Percentiles rank a stretch among this genome's conserved stretches.
phyloP scores from a whole-genome alignment of 2,329 filamentous ascomycete species.

The Pseudogymnoascus sp. region DNA sequence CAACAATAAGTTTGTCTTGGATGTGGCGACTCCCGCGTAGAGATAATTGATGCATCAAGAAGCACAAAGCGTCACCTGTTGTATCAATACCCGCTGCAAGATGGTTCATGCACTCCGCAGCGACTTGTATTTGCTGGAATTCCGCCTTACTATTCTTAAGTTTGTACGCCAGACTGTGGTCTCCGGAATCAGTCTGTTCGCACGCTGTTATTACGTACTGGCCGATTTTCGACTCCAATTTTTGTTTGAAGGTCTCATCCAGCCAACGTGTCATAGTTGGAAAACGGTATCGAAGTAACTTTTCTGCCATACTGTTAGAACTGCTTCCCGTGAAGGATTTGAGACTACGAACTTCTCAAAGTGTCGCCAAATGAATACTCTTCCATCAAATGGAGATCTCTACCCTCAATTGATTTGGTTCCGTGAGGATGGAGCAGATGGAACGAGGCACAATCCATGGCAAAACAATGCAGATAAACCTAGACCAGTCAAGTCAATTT shows the following conservation, averaged over 20 bases:
- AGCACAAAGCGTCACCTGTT: constrained; percentile 62
- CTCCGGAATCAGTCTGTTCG: constrained; percentile 39
- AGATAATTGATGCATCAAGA: constrained; percentile 66
- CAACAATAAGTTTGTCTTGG: constrained; percentile 48
- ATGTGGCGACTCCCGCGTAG: constrained; percentile 47
- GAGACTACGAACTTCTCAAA: constrained; percentile 49
- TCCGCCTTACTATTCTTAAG: constrained; percentile 47
- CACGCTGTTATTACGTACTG: constrained; percentile 49
- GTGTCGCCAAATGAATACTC: constrained; percentile 63
- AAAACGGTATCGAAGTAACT: constrained; percentile 4
- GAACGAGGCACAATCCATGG: constrained; percentile 62
- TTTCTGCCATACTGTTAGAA: neutral
- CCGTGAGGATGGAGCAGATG: constrained; percentile 64
- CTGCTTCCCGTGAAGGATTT: neutral
- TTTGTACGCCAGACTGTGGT: constrained; percentile 53
- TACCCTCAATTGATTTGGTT: constrained; percentile 50
- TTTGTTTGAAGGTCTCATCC: neutral
- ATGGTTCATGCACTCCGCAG: constrained; percentile 65
- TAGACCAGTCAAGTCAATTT: constrained; percentile 9
- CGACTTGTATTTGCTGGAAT: constrained; percentile 49
- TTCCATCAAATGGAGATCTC: constrained; percentile 61
- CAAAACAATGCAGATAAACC: constrained; percentile 53
- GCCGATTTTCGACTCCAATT: neutral
- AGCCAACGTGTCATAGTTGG: constrained; percentile 35
- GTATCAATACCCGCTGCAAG: constrained; percentile 69